Base-by-base conservation (phyloP, 345 rosid species). In the Brassica nigra region DNA sequence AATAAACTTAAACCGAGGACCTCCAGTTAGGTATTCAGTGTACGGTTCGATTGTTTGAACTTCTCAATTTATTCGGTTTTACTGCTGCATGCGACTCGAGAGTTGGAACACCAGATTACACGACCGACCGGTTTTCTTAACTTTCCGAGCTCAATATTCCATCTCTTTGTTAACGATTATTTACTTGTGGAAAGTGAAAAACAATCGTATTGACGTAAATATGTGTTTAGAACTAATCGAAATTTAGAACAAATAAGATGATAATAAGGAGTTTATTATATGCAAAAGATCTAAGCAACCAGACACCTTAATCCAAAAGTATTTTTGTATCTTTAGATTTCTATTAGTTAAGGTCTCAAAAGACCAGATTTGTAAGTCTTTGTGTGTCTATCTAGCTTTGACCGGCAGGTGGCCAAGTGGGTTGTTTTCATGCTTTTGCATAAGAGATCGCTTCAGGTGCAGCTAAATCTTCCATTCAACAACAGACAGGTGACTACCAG, bases 251-350 rank as follows among this genome's bases (percentile, higher is more conserved):
- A n/a, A n/a, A n/a, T n/a, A n/a, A n/a, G n/a, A n/a, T n/a, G n/a
- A n/a, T n/a, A n/a, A n/a, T n/a, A n/a, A n/a, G n/a, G n/a, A n/a
- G n/a, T n/a, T n/a, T n/a, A n/a, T n/a, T n/a, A n/a, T n/a, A n/a
- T n/a, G n/a, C n/a, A n/a, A 59, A 61, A 28, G 16, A 20, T n/a
- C 65, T 14, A 54, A n/a, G 29, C 37, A 66, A 34, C 10, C 55
- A 65, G 31, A 54, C 29, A 69, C 55, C 15, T 65, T 16, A 65
- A 61, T 77, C 74, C 69, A 76, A 33, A 68, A n/a, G 52, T 68
- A 52, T 10, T 57, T 67, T 58, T 67, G 33, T 68, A 68, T 18
- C 44, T 76, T 57, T 2, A 6, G 15, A 30, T 7, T 58, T 68
- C 74, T 58, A 33, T 33, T 70, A n/a, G n/a, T 11, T 4, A 68